phyloP scores from a whole-genome alignment of 805 yeast species.

The Wickerhamiella spandovensis region DNA sequence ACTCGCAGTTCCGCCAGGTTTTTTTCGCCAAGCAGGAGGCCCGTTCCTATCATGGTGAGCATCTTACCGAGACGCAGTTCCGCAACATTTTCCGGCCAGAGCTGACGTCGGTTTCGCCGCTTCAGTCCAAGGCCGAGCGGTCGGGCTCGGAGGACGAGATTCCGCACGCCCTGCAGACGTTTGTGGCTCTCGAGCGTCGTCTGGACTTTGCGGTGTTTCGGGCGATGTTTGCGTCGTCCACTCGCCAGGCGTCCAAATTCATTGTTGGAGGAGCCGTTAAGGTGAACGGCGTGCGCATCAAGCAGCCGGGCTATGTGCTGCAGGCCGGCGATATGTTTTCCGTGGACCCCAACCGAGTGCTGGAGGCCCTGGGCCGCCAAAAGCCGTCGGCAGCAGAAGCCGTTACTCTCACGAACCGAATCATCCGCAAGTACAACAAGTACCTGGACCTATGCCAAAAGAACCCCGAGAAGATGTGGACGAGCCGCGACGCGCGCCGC shows the following conservation, averaged over 20 bases:
- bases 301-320: conserved; percentile 66
- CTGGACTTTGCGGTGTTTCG: conserved; percentile 84
- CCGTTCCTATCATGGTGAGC: conserved; percentile 92
- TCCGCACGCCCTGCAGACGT: conserved; percentile 81
- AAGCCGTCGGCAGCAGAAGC: conserved; percentile 68
- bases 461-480: conserved; percentile 47
- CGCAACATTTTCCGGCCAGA: conserved; percentile 53
- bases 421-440: conserved; percentile 62
- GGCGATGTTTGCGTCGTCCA: conserved; percentile 82
- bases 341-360: conserved; percentile 74
- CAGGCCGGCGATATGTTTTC: conserved; percentile 77
- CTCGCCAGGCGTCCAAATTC: conserved; percentile 87
- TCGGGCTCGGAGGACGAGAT: conserved; percentile 37
- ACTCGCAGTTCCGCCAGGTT: conserved; percentile 77
- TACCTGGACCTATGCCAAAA: conserved; percentile 47
- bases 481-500: conserved; percentile 15
- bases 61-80: conserved; percentile 73
- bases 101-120: conserved; percentile 74
- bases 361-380: conserved; percentile 68
- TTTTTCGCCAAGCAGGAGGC: conserved; percentile 87
- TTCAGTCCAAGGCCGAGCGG: conserved; percentile 37
- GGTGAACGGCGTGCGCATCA: conserved; percentile 72
- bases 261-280: conserved; percentile 66
- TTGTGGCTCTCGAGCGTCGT: conserved; percentile 75
- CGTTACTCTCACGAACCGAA: conserved; percentile 54